Evolutionary conservation across 2,329 filamentous ascomycete species (phyloP).

Genomic region (Aspergillus sp.): DNA sequence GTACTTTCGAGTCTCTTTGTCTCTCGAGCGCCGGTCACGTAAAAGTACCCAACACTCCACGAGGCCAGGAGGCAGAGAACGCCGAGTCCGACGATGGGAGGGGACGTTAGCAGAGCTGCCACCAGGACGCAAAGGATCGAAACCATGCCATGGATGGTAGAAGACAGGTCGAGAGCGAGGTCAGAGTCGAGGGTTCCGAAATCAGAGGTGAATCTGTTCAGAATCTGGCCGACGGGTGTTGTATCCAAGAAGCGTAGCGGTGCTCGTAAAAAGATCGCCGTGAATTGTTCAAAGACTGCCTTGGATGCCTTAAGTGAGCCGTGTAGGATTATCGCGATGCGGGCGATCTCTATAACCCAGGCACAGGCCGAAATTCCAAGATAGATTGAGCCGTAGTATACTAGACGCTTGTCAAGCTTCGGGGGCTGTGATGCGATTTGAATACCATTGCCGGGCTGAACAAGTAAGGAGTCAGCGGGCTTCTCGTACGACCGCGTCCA

Average conservation of each 20-base stretch:
- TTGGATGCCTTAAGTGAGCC: slow-evolving; percentile 70
- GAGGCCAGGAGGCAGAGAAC: slow-evolving; percentile 52
- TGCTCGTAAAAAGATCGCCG: slow-evolving; percentile 66
- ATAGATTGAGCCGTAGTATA: slow-evolving; percentile 12
- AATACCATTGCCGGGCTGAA: background rate
- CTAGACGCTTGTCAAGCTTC: slow-evolving; percentile 28
- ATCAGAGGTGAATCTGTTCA: slow-evolving; percentile 75
- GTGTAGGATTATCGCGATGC: slow-evolving; percentile 62
- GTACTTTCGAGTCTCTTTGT: slow-evolving; percentile 76
- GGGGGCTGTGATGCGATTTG: background rate
- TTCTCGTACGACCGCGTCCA: slow-evolving; percentile 25
- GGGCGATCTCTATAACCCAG: slow-evolving; percentile 48
- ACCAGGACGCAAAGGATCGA: background rate
- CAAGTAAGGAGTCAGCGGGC: background rate
- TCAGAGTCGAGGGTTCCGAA: slow-evolving; percentile 70
- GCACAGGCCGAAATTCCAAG: background rate
- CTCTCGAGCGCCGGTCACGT: slow-evolving; percentile 70
- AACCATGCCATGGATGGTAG: slow-evolving; percentile 53
- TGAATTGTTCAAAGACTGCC: slow-evolving; percentile 65
- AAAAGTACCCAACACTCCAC: slow-evolving; percentile 49
- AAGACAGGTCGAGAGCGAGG: slow-evolving; percentile 62
- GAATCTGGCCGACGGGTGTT: slow-evolving; percentile 69
- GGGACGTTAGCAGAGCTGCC: slow-evolving; percentile 51
- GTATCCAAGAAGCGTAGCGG: slow-evolving; percentile 76
- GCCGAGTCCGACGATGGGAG: slow-evolving; percentile 64